phyloP scores from a whole-genome alignment of 805 yeast species.

The Wilhelminamyces savonicus region DNA sequence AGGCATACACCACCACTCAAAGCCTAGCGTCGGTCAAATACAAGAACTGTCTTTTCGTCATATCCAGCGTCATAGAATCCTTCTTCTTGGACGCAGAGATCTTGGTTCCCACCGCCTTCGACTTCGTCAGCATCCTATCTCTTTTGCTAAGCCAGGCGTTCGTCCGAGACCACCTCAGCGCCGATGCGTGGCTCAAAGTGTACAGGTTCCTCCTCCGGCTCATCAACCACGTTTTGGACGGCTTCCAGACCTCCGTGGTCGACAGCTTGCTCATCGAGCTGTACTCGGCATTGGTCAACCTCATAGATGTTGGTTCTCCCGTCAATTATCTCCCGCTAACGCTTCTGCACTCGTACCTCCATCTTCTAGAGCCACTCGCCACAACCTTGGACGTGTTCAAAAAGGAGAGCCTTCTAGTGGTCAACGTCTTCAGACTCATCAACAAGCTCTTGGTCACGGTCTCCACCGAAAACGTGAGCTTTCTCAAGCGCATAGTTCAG shows the following conservation, averaged over 20 bases:
- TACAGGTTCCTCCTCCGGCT: slow-evolving; percentile 17
- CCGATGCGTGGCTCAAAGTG: slow-evolving; percentile 19
- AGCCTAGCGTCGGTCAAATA: slow-evolving; percentile 6
- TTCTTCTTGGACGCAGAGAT: slow-evolving; percentile 10
- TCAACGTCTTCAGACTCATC: slow-evolving; percentile 31
- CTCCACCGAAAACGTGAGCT: slow-evolving; percentile 32
- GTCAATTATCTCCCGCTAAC: no score
- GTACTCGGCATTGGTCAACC: slow-evolving; percentile 9
- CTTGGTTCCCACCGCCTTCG: slow-evolving; percentile 17
- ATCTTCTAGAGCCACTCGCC: slow-evolving; percentile 11
- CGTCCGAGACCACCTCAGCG: slow-evolving; percentile 26
- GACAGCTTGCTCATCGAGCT: slow-evolving; percentile 18
- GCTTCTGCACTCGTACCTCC: no score
- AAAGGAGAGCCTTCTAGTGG: slow-evolving; percentile 18
- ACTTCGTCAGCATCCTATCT: slow-evolving; percentile 16
- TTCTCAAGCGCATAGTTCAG: slow-evolving; percentile 31
- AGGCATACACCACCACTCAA: slow-evolving; percentile 6
- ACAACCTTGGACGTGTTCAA: slow-evolving; percentile 9
- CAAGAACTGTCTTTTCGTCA: slow-evolving; percentile 15
- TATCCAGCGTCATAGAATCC: slow-evolving; percentile 9
- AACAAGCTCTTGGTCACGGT: slow-evolving; percentile 40
- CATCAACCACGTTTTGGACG: slow-evolving; percentile 7
- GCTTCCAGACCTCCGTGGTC: slow-evolving; percentile 2
- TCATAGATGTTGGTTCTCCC: slow-evolving; percentile 22
- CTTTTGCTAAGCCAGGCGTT: slow-evolving; percentile 15